Evolutionary conservation across 768 basidiomycete genomes (phyloP), one percentile per base, ranked within the genome.

Genomic region (Podaxis mareebaensis): DNA sequence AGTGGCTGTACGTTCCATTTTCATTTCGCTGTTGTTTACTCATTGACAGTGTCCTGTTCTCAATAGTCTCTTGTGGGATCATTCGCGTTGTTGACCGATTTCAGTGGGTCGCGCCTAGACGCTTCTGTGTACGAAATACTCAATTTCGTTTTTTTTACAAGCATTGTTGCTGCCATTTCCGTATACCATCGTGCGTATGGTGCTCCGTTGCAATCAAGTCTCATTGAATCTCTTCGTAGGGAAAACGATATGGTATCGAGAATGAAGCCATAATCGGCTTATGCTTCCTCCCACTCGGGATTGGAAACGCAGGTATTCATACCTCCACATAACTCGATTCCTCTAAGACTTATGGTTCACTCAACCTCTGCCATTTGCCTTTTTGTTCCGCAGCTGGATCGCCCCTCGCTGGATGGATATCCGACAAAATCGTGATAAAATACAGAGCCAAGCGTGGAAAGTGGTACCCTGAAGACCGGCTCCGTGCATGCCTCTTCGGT

Each of bases 391-490:
- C 56, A 90, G 87, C 84, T 42, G 88, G 89, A 1, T 84, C 88
- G 1, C 83, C 85, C 1, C 66, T 88, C 4, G 79, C 85, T 0
- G 89, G 90, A 0, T 76, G 76, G 22, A 63, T 89, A 0, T 90
- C 90, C 0, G 90, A 91, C 70, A 64, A 66, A 24, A 73, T 81
- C 0, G 76, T 92, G 13, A 74, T 80, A 15, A 69, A 68, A 48
- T 85, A 82, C 73, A 80, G 81, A 22, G 73, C 77, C 49, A 68
- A 74, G 4, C 78, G 79, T 0, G 87, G 87, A 1, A 65, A 75
- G 2, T 90, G 86, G 87, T 81, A 84, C 48, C 89, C 89, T 0
- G 89, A 92, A 71, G 90, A 89, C 66, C 83, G 89, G 4, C 78
- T 91, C 26, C 79, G 85, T 1, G 86, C 79, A 1, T 75, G 82